phyloP scores from a whole-genome alignment of 2,329 filamentous ascomycete genomes.

The Calonectria pseudoreteaudii region DNA sequence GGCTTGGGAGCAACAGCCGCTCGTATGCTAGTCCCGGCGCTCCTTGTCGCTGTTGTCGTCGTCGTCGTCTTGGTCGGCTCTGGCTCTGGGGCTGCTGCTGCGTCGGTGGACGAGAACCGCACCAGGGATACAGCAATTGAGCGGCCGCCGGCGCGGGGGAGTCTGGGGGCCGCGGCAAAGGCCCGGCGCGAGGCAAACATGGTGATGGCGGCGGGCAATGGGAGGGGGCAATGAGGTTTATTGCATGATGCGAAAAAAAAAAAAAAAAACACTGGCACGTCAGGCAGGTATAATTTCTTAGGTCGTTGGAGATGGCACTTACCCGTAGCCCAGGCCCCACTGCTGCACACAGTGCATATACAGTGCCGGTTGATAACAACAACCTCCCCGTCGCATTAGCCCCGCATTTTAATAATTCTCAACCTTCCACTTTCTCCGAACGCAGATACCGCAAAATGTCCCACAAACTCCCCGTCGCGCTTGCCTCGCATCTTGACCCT shows the following conservation, averaged over 20 bases:
- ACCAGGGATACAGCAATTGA: constrained; percentile 29
- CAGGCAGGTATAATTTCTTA: not conserved
- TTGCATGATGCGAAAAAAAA: constrained; percentile 9
- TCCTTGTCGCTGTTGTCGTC: not conserved
- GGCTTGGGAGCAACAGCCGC: not conserved
- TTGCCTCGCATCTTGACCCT: too few species aligned
- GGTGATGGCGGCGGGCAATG: constrained; percentile 11
- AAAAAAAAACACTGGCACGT: not conserved
- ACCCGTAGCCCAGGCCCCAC: not conserved
- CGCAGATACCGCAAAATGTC: too few species aligned
- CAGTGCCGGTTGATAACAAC: constrained; percentile 1
- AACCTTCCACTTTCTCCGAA: too few species aligned
- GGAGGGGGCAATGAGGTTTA: not conserved
- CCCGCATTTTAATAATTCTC: too few species aligned
- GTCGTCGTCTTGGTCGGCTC: not conserved
- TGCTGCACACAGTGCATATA: not conserved
- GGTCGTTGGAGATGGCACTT: not conserved
- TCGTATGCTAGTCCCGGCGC: not conserved
- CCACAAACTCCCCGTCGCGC: too few species aligned
- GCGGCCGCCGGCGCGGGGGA: constrained; percentile 25
- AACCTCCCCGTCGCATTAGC: not conserved
- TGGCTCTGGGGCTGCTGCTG: not conserved
- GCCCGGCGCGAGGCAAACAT: constrained; percentile 45
- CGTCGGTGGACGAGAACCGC: constrained; percentile 39
- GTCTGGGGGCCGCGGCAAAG: constrained; percentile 36